Evolutionary conservation across 768 basidiomycete genomes (phyloP).

Genomic region (Leccinum subgranulosum): DNA sequence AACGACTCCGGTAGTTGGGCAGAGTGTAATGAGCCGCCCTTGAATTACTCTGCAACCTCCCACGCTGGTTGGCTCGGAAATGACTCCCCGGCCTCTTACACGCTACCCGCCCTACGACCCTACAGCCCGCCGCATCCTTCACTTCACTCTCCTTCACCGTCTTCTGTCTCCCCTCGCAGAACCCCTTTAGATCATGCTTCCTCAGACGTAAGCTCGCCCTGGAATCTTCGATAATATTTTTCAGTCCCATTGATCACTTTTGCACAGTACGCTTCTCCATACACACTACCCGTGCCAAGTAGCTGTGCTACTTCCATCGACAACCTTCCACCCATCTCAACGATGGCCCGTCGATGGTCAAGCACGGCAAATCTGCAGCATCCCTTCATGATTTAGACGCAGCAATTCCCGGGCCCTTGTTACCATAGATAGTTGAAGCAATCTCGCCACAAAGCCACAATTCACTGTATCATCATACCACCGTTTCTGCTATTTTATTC

Average conservation of each 20-base stretch:
- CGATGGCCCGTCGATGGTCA: slow-evolving; percentile 38
- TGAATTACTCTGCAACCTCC: slow-evolving; percentile 20
- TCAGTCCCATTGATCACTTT: slow-evolving; percentile 4
- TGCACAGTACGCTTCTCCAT: slow-evolving; percentile 21
- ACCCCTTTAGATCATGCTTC: slow-evolving; percentile 22
- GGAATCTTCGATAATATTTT: not conserved
- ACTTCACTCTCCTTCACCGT: slow-evolving; percentile 27
- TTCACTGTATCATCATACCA: slow-evolving; percentile 14
- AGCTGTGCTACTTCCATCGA: slow-evolving; percentile 31
- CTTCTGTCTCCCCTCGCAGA: slow-evolving; percentile 26
- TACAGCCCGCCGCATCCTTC: slow-evolving; percentile 26
- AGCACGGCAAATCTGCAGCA: slow-evolving; percentile 31
- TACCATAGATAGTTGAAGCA: slow-evolving; percentile 3
- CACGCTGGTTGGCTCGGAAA: slow-evolving; percentile 30
- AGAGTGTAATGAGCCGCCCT: slow-evolving; percentile 17
- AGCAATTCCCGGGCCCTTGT: slow-evolving; percentile 2
- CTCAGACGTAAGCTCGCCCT: slow-evolving; percentile 24
- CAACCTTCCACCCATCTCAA: slow-evolving; percentile 33
- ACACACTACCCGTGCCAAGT: slow-evolving; percentile 24
- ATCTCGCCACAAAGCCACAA: slow-evolving; percentile 6
- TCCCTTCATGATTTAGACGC: slow-evolving; percentile 34
- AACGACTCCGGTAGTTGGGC: slow-evolving; percentile 23
- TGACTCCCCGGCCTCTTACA: slow-evolving; percentile 26
- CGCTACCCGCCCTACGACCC: slow-evolving; percentile 29
- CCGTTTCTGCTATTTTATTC: slow-evolving; percentile 4